phyloP scores from a whole-genome alignment of 768 basidiomycete genomes.

The Amanita rimosa region DNA sequence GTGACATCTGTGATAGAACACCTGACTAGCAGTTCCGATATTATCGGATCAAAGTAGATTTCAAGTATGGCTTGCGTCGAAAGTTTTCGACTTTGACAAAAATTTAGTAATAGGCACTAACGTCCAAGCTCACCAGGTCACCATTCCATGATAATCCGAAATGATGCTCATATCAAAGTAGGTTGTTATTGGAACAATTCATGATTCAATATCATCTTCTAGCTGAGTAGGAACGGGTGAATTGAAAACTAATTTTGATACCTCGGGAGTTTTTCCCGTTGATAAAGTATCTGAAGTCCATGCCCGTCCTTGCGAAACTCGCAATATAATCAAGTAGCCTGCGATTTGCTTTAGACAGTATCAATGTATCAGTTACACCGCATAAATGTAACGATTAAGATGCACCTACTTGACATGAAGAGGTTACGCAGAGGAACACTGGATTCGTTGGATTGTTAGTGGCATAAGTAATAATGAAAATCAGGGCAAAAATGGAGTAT shows the following conservation, averaged over 20 bases:
- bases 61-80: too few species aligned
- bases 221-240: background rate
- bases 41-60: too few species aligned
- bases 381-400: background rate
- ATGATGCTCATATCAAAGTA: too few species aligned
- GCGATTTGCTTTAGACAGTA: slow-evolving; percentile 27
- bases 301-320: slow-evolving; percentile 33
- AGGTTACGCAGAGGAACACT: slow-evolving; percentile 17
- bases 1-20: too few species aligned
- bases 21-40: too few species aligned
- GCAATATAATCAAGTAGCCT: slow-evolving; percentile 34
- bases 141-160: too few species aligned
- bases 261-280: background rate
- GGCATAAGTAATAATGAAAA: slow-evolving; percentile 22
- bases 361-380: slow-evolving; percentile 17
- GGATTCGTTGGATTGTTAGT: slow-evolving; percentile 21
- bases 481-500: slow-evolving; percentile 19
- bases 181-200: too few species aligned
- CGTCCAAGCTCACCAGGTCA: too few species aligned
- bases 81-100: too few species aligned
- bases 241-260: background rate
- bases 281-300: slow-evolving; percentile 22
- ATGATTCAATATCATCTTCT: background rate
- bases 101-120: too few species aligned
- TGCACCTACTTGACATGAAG: slow-evolving; percentile 17